Percentiles rank a stretch among this genome's conserved stretches.
Conservation (phyloP, 2,329 filamentous ascomycete species). For the Epichloe coenophiala region DNA sequence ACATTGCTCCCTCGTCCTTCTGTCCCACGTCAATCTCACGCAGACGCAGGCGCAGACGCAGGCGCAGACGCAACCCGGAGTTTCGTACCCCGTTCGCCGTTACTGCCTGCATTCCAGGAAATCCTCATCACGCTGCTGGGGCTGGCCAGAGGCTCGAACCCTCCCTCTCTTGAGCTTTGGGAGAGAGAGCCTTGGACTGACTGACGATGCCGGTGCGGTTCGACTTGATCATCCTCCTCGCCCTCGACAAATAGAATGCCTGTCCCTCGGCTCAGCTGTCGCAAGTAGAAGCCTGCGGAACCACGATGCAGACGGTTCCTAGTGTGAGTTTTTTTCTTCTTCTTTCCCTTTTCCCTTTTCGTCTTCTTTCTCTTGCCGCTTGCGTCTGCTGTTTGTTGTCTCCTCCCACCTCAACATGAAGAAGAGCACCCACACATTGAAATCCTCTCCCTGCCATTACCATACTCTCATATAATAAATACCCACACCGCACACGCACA, state of each 20-base stretch:
- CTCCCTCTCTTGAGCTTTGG: not conserved
- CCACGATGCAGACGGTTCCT: conserved; percentile 40
- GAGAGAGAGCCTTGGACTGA: not conserved
- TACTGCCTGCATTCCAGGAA: not conserved
- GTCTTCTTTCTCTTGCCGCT: not conserved
- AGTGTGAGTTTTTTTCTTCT: conserved; percentile 25
- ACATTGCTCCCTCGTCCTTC: no score
- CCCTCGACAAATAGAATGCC: conserved; percentile 21
- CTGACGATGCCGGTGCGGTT: conserved; percentile 8
- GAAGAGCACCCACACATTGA: not conserved
- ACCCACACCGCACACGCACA: not conserved
- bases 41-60: not conserved
- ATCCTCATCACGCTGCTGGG: not conserved
- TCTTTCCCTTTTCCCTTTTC: not conserved
- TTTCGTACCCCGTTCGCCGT: not conserved
- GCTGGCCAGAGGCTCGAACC: not conserved
- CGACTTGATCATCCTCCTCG: conserved; percentile 6
- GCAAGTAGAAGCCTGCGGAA: conserved; percentile 26
- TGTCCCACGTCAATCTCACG: not conserved
- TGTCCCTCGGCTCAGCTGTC: conserved; percentile 21
- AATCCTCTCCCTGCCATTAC: not conserved
- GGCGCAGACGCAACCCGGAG: not conserved
- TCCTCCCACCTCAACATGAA: not conserved
- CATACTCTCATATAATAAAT: no score
- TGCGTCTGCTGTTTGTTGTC: not conserved